Evolutionary conservation across 1,284 basidiomycete species (phyloP).

Genomic region (Rhodotorula glutinis): DNA sequence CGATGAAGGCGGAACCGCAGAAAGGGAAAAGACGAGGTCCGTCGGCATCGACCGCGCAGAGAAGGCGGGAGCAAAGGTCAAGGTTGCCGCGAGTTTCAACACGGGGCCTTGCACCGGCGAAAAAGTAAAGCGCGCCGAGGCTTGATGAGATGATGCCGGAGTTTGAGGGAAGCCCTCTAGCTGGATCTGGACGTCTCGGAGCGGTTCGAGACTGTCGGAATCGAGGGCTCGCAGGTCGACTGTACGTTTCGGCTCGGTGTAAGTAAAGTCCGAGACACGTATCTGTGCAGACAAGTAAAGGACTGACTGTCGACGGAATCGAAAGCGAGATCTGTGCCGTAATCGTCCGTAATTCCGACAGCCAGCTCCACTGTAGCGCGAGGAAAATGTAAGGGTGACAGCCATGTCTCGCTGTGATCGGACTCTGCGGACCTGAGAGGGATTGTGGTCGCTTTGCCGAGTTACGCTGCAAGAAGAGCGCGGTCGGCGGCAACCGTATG

Average conservation of each 20-base stretch:
- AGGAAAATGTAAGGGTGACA: not conserved
- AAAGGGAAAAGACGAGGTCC: not conserved
- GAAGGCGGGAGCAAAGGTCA: not conserved
- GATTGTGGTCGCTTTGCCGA: not conserved
- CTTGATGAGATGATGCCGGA: not conserved
- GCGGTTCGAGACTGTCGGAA: not conserved
- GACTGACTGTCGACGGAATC: constrained; percentile 25
- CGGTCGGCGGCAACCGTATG: constrained; percentile 27
- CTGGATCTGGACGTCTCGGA: not conserved
- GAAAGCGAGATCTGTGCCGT: constrained; percentile 27
- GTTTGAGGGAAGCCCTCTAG: not conserved
- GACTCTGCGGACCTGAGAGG: not conserved
- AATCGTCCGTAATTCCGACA: constrained; percentile 33
- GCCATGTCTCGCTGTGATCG: too few species aligned
- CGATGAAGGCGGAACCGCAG: not conserved
- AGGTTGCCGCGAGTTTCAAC: constrained; percentile 5
- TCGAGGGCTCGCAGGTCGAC: constrained; percentile 10
- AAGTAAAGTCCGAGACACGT: not conserved
- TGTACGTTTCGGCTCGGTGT: not conserved
- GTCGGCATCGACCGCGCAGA: not conserved
- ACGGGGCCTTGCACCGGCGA: constrained; percentile 22
- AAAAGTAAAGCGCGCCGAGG: constrained; percentile 14
- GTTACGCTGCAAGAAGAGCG: constrained; percentile 1
- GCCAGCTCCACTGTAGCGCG: constrained; percentile 25
- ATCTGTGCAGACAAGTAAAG: not conserved